Base-by-base conservation (phyloP, 495 filamentous ascomycete species). In the Stereocaulon alpinum region DNA sequence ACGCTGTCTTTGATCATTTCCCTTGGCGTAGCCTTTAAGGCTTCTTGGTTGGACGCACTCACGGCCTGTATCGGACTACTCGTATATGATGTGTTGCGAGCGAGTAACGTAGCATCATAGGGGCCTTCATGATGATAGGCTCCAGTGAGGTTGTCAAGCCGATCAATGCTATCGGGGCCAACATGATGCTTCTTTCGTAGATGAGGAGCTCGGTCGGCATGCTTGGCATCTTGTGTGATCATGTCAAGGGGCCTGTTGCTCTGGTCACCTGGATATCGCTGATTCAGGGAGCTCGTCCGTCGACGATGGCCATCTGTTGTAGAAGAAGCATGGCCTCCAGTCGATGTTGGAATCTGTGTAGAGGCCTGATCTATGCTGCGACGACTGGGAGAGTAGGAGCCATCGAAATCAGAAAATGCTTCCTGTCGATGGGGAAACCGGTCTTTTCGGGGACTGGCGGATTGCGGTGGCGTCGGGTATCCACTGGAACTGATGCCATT, bases 51-150 rank as follows among this genome's bases (percentile, higher is more conserved):
- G 17, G 83, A 83, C 12, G 80, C 75, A 56, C 72, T 73, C 5
- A 96, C 78, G 6, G 93, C 94, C 37, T 87, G 89, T 15, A 97
- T 69, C 0, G 93, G 93, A 48, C 74, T 88, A 67, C 64, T 76
- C 55, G 77, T 72, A 66, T 70, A 76, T 64, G 81, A 70, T n/a
- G 69, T 72, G 70, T 96, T 95, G 22, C 87, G 75, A 29, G 88
- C 80, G 6, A 83, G 71, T 48, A 87, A 77, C 4, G 87, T 86
- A 0, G 93, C 89, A 69, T 98, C 93, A 63, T 88, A 98, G 0
- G 93, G 93, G 0, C 93, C 93, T 58, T 87, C 88, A 64, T 98
- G 93, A 68, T 98, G 93, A 66, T 95, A 97, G 3, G 75, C 71
- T 9, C 69, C 72, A 3, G 76, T 77, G 2, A 84, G 72, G 54